Evolutionary conservation across 257 asterid species (phyloP), one percentile per base, ranked within the genome.

Genomic region (Thymus quinquecostatus): DNA sequence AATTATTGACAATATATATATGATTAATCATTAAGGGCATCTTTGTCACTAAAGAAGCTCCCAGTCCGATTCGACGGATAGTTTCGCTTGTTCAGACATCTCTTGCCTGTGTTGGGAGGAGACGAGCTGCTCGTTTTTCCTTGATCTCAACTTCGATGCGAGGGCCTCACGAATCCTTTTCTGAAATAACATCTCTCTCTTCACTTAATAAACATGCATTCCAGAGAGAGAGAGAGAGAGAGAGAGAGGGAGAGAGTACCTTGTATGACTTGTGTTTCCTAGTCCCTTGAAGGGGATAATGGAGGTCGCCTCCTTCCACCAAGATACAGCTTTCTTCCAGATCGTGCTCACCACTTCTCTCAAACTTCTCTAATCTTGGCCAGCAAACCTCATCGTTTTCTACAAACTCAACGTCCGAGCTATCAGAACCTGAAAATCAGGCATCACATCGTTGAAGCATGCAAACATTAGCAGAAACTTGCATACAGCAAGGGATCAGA

Each of bases 201-300:
- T 54, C 10, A 2, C 64, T 75, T 14, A 75, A 64, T 58, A 59
- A 34, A 21, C 34, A 75, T 14, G 29, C 12, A 38, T 14, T 21
- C 0, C 21, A 21, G 21, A 21, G 21, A 21, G 49, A 51, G 5
- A 5, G 33, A 69, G 45, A 32, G 45, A 74, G 4, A 73, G 70
- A 45, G 69, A 40, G 62, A 50, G 61, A 13, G 68, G 12, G 77
- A 58, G 50, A 45, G 60, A 3, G 69, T 48, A 89, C 97, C 96
- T 87, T 91, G 79, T 86, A 91, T 1, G 97, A 89, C 81, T 82
- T 89, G 8, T 68, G 88, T 63, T 79, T 82, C 78, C 41, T 72
- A 38, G 81, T 64, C 64, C 58, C 82, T 40, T 66, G 80, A 40
- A 80, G 60, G 43, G 72, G 53, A 51, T 6, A 48, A 48, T 34